phyloP scores from a whole-genome alignment of 331 rosid species.

The Telfairia occidentalis region DNA sequence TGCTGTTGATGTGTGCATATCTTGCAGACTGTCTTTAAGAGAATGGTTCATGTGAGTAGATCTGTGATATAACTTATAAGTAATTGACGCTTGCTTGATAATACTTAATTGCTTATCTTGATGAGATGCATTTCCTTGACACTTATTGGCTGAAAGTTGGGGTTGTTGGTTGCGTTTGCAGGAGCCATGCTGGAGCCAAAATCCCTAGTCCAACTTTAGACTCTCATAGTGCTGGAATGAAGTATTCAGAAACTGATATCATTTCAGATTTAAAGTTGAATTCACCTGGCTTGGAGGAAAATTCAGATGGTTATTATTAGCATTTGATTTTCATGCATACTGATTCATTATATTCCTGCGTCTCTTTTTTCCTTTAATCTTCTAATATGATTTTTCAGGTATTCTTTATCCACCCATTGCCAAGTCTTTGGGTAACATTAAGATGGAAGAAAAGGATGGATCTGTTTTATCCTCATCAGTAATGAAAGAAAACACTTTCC shows the following conservation, averaged over 20 bases:
- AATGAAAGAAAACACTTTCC: constrained; percentile 23
- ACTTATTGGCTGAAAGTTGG: neutral
- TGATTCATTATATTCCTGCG: constrained; percentile 1
- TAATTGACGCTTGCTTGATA: neutral
- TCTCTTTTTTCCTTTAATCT: neutral
- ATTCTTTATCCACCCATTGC: constrained; percentile 17
- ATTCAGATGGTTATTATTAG: constrained; percentile 17
- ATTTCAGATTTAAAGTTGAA: constrained; percentile 37
- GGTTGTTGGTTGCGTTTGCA: constrained; percentile 15
- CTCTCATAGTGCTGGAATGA: constrained; percentile 27
- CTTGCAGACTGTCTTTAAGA: constrained; percentile 6
- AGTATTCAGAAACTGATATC: constrained; percentile 24
- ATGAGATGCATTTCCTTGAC: neutral
- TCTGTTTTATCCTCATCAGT: constrained; percentile 29
- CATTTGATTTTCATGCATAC: neutral
- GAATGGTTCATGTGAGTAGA: neutral
- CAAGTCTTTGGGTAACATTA: constrained; percentile 17
- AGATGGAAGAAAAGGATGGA: constrained; percentile 20
- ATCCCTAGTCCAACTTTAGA: constrained; percentile 20
- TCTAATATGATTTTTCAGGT: constrained; percentile 19
- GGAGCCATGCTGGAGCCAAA: constrained; percentile 22
- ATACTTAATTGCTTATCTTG: neutral
- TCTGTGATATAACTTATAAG: neutral
- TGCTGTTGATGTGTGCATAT: neutral
- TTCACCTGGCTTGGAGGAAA: constrained; percentile 29